These are phyloP conservation scores for Russula sp. DNA, from an alignment of 768 basidiomycete species.

Conservation along the genomic window DNA sequence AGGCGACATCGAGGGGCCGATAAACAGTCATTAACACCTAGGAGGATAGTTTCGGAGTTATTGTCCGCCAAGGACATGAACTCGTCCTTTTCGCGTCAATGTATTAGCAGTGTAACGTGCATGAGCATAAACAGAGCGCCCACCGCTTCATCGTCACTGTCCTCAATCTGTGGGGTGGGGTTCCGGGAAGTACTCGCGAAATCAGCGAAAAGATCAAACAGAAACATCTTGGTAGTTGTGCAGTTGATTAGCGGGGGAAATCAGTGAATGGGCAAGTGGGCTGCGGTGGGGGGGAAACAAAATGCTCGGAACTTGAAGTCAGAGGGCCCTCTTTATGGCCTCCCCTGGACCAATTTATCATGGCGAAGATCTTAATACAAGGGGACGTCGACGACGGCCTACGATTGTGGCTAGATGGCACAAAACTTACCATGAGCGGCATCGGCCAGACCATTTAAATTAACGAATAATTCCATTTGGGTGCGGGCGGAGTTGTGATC, in stretches of 20 bases:
- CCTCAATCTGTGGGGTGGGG: background rate
- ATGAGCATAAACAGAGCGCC: background rate
- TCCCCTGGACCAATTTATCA: background rate
- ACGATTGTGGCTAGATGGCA: constrained; percentile 2
- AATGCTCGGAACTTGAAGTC: no score
- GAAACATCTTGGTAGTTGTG: constrained; percentile 3
- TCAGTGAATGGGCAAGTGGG: background rate
- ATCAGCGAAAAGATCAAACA: constrained; percentile 10
- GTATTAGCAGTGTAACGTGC: background rate
- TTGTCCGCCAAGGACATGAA: background rate
- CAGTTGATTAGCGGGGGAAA: background rate
- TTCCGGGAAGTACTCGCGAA: constrained; percentile 9
- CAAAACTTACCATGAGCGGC: background rate
- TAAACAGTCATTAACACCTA: background rate
- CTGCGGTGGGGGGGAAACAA: background rate
- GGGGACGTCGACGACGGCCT: background rate
- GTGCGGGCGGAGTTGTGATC: no score
- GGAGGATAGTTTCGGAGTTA: background rate
- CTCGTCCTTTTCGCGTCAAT: constrained; percentile 7
- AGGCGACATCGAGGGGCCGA: background rate
- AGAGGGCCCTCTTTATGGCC: constrained; percentile 3
- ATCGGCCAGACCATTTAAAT: background rate
- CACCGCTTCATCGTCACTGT: constrained; percentile 22
- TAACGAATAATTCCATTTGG: background rate
- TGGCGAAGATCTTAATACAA: background rate